These are phyloP conservation scores for Hypoxylon sp. DNA, from an alignment of 2,329 filamentous ascomycete species.

Conservation along the genomic window DNA sequence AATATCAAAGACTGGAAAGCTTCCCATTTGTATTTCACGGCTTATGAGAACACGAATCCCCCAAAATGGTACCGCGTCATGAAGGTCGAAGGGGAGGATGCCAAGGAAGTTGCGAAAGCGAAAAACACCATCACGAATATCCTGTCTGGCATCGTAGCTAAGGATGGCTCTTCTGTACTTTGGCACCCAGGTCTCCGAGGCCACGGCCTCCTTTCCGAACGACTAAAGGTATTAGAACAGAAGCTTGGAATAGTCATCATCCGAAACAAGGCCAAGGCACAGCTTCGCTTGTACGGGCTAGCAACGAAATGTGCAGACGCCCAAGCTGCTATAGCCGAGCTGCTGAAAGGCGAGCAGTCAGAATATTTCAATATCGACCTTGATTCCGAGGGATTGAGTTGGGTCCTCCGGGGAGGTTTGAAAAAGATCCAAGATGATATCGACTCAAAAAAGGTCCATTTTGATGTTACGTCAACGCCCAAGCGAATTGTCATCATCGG, in stretches of 20 bases:
- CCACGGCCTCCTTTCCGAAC: constrained; percentile 42
- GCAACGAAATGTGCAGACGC: constrained; percentile 38
- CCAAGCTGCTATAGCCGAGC: constrained; percentile 32
- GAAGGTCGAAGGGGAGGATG: constrained; percentile 57
- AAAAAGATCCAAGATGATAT: constrained; percentile 48
- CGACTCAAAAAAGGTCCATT: constrained; percentile 49
- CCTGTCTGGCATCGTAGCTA: constrained; percentile 53
- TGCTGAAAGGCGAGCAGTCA: constrained; percentile 29
- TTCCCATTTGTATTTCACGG: constrained; percentile 50
- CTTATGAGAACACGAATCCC: constrained; percentile 46
- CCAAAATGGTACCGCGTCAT: constrained; percentile 53
- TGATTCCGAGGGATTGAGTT: constrained; percentile 47
- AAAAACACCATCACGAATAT: constrained; percentile 54
- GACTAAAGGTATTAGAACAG: constrained; percentile 46
- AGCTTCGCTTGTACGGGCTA: constrained; percentile 53
- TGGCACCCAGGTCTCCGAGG: constrained; percentile 54
- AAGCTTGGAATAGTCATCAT: constrained; percentile 50
- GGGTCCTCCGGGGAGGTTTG: constrained; percentile 56
- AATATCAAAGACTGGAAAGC: constrained; percentile 52
- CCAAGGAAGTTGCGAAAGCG: constrained; percentile 52
- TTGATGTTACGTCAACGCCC: constrained; percentile 54
- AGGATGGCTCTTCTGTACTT: constrained; percentile 45
- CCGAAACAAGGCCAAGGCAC: constrained; percentile 50
- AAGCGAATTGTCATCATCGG: constrained; percentile 55
- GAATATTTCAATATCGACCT: constrained; percentile 50